Evolutionary conservation across 768 basidiomycete species (phyloP).

Genomic region (Naganishia kalamii): DNA sequence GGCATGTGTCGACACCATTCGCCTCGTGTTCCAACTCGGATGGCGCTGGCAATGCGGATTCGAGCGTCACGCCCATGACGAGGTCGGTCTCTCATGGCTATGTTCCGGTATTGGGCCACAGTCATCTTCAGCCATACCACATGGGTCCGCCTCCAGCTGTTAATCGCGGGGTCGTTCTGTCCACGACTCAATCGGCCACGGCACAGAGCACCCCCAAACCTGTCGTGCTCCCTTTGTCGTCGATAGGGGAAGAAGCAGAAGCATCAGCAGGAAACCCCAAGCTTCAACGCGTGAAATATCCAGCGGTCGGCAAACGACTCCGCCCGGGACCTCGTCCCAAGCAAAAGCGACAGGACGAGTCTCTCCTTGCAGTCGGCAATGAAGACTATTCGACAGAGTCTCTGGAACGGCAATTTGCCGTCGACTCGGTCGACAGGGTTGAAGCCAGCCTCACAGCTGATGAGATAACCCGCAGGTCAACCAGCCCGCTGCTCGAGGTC

Average conservation of each 20-base stretch:
- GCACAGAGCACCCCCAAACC: not conserved
- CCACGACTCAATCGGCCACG: not conserved
- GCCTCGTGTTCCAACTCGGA: not conserved
- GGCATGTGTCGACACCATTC: slow-evolving; percentile 5
- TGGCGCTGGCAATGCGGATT: not conserved
- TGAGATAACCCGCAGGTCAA: not conserved
- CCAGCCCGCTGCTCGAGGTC: not conserved
- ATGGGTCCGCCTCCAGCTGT: not conserved
- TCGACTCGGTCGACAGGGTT: too few species aligned
- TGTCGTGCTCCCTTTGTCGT: not conserved
- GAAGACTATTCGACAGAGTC: too few species aligned
- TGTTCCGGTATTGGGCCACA: not conserved
- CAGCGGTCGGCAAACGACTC: slow-evolving; percentile 36
- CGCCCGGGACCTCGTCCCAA: slow-evolving; percentile 47
- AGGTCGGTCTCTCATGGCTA: slow-evolving; percentile 5
- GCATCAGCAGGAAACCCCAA: not conserved
- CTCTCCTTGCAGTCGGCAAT: too few species aligned
- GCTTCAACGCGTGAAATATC: slow-evolving; percentile 17
- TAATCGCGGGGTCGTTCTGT: not conserved
- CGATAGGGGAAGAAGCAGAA: slow-evolving; percentile 9
- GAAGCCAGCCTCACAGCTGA: too few species aligned
- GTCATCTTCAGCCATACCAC: not conserved
- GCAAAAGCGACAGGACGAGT: slow-evolving; percentile 26
- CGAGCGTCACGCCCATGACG: not conserved
- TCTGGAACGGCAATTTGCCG: too few species aligned